Conservation (phyloP, 768 basidiomycete species). For the Tubosaeta brunneosetosa region DNA sequence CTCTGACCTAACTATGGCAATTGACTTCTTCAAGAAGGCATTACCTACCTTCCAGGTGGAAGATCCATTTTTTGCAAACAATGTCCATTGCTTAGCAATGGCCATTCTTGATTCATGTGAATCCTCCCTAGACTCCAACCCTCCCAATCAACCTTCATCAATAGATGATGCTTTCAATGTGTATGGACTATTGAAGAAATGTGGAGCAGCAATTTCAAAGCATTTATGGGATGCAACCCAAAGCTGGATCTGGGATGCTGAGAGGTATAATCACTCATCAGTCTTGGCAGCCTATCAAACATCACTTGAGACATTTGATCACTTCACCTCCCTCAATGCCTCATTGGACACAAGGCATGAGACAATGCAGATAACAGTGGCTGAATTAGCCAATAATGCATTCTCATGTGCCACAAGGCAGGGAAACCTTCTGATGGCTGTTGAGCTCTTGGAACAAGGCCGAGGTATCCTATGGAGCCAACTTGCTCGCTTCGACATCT, state of each 20-base stretch:
- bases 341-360: too few relatives aligned
- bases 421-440: too few relatives aligned
- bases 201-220: neutral
- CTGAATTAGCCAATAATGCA: too few relatives aligned
- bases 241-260: neutral
- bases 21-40: neutral
- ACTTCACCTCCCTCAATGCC: neutral
- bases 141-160: too few relatives aligned
- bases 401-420: too few relatives aligned
- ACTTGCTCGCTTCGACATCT: too few relatives aligned
- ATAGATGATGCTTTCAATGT: neutral
- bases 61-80: neutral
- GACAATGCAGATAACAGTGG: too few relatives aligned
- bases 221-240: neutral
- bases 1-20: too few relatives aligned
- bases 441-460: too few relatives aligned
- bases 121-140: too few relatives aligned
- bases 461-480: too few relatives aligned
- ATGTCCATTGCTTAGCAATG: neutral
- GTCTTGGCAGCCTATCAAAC: neutral
- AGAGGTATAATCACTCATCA: neutral
- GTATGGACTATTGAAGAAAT: neutral
- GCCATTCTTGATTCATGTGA: neutral
- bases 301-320: neutral
- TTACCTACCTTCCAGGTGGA: neutral